Evolutionary conservation across 2,329 filamentous ascomycete species (phyloP).

Genomic region (Scortechinia acanthostroma): DNA sequence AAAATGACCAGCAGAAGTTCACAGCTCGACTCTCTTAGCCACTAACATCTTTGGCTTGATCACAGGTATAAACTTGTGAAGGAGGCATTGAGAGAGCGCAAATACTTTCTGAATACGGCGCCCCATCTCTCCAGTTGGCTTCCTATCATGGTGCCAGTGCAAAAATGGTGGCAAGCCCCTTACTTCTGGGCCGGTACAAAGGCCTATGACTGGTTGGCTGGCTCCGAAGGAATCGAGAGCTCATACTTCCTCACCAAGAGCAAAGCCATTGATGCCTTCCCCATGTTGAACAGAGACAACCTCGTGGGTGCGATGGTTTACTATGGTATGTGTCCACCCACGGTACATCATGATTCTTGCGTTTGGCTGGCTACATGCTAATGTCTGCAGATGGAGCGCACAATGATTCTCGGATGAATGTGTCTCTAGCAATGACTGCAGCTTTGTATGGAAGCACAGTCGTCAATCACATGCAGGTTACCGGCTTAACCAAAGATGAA

Average conservation of each 20-base stretch:
- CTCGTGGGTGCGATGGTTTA: conserved; percentile 76
- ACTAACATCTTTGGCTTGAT: too few species aligned
- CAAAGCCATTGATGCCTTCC: conserved; percentile 72
- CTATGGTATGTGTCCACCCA: conserved; percentile 37
- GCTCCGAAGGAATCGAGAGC: conserved; percentile 74
- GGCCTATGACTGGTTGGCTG: conserved; percentile 74
- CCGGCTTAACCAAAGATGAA: conserved; percentile 63
- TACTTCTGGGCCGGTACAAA: conserved; percentile 69
- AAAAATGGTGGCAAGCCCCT: conserved; percentile 78
- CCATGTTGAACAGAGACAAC: conserved; percentile 68
- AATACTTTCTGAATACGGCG: conserved; percentile 76
- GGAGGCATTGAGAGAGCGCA: conserved; percentile 74
- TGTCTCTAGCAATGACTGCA: conserved; percentile 74
- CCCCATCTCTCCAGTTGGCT: conserved; percentile 76
- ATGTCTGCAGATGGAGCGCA: conserved; percentile 66
- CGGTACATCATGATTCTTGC: neutral
- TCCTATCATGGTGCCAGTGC: conserved; percentile 75
- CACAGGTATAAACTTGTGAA: conserved; percentile 61
- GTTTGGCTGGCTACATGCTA: conserved; percentile 19
- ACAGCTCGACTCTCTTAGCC: conserved; percentile 2
- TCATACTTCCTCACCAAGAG: conserved; percentile 75
- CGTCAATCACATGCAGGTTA: conserved; percentile 77
- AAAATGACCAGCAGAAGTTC: neutral
- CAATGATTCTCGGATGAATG: conserved; percentile 83
- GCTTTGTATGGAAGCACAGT: conserved; percentile 74